Percentiles rank a stretch among this genome's conserved stretches.
These are phyloP conservation scores for Coelastrella sp. DNA, from an alignment of 139 green algal species.

Conservation along the genomic window DNA sequence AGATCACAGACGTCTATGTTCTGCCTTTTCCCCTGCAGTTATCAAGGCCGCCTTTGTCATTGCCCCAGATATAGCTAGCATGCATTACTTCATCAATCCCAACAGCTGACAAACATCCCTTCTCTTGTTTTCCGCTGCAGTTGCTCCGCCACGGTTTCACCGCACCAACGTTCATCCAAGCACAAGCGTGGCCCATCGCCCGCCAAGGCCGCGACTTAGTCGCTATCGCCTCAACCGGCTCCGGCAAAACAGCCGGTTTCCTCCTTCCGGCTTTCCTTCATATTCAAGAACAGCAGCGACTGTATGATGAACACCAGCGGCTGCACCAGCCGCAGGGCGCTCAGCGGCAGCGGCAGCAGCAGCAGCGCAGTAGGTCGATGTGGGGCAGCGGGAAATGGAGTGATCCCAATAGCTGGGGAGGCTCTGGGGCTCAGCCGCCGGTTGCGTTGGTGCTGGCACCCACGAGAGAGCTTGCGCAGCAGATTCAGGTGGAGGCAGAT, in stretches of 20 bases:
- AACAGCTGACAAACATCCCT: too few species aligned
- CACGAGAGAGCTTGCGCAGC: constrained; percentile 89
- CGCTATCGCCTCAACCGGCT: constrained; percentile 85
- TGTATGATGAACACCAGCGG: constrained; percentile 27
- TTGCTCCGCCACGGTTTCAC: constrained; percentile 67
- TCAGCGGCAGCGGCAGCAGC: constrained; percentile 37
- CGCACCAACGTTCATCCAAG: constrained; percentile 84
- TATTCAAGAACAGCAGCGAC: constrained; percentile 31
- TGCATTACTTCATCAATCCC: too few species aligned
- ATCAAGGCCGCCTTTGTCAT: too few species aligned
- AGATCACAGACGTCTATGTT: too few species aligned
- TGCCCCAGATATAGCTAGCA: too few species aligned
- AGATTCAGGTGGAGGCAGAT: constrained; percentile 63
- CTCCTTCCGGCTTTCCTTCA: constrained; percentile 64
- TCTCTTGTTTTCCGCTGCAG: too few species aligned
- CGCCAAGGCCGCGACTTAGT: constrained; percentile 82
- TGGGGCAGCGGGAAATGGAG: background rate
- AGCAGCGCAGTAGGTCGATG: background rate
- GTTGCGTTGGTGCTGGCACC: constrained; percentile 82
- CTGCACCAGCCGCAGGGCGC: constrained; percentile 26
- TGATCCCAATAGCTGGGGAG: too few species aligned
- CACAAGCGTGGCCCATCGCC: constrained; percentile 87
- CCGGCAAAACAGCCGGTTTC: constrained; percentile 86
- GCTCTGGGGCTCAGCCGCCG: constrained; percentile 20
- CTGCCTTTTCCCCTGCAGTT: too few species aligned